Base-by-base conservation (phyloP, 106 monocot species). In the Allium cepa region DNA sequence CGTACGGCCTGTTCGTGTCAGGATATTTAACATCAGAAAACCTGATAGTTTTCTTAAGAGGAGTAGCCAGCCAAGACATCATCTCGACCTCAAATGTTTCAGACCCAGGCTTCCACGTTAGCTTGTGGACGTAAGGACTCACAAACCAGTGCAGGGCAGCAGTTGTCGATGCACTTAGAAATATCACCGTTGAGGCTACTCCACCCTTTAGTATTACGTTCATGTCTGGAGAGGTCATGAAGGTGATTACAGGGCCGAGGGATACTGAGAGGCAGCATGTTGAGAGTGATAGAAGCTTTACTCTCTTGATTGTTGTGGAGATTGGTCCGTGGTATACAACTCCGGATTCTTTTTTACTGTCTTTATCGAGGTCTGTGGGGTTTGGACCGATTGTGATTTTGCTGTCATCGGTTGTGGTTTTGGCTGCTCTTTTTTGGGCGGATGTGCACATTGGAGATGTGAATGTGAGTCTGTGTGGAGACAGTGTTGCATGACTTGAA, bases 201-300 rank as follows among this genome's bases (percentile, higher is more conserved):
- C 83, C 92, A 3, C 96, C 96, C 72, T 97, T 97, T 12, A 92
- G 65, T 17, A 97, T 84, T 8, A 97, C 96, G 50, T 97, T 92
- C 89, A 97, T 80, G 7, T 78, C 88, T 10, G 96, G 96, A 0
- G 92, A 88, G 17, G 96, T 97, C 92, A 97, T 97, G 80, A 97
- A 97, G 7, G 96, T 97, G 67, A 97, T 97, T 51, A 97, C 86
- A 5, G 96, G 96, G 7, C 96, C 96, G 1, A 94, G 81, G 7
- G 94, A 91, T 5, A 89, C 84, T 3, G 96, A 97, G 60, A 97
- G 96, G 74, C 96, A 97, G 77, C 96, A 97, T 16, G 96, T 97
- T 26, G 91, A 94, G 60, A 94, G 91, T 50, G 94, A 94, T 11
- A 94, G 72, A 47, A 94, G 94, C 77, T 94, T 94, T 26, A 94